Evolutionary conservation across 352 stramenopile species (phyloP).

Genomic region (Pythium folliculosum): DNA sequence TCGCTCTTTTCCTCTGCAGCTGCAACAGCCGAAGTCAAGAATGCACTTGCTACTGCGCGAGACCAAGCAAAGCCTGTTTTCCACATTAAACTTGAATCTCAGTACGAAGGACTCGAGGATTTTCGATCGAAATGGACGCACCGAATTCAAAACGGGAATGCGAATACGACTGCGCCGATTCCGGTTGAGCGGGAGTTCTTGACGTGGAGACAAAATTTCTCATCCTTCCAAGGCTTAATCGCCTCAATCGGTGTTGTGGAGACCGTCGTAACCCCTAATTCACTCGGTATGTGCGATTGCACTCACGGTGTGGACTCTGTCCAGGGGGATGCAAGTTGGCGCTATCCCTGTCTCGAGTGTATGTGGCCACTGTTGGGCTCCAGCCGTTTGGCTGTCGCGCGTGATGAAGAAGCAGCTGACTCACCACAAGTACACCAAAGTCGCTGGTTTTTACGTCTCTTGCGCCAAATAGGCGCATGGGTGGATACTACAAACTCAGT

Average conservation of each 20-base stretch:
- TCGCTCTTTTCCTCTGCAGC: slow-evolving; percentile 33
- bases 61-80: slow-evolving; percentile 29
- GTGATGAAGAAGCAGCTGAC: background rate
- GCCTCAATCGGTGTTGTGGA: background rate
- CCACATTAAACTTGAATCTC: slow-evolving; percentile 35
- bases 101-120: slow-evolving; percentile 26
- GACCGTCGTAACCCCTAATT: background rate
- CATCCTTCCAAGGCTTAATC: slow-evolving; percentile 2
- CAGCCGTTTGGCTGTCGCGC: background rate
- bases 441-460: slow-evolving; percentile 9
- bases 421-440: background rate
- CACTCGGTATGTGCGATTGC: background rate
- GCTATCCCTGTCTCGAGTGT: slow-evolving; percentile 33
- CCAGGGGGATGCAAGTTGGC: background rate
- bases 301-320: background rate
- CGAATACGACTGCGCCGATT: background rate
- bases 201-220: slow-evolving; percentile 18
- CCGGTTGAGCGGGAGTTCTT: slow-evolving; percentile 24
- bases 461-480: slow-evolving; percentile 26
- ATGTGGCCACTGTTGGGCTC: slow-evolving; percentile 26
- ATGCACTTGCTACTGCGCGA: slow-evolving; percentile 13
- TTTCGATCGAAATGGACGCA: slow-evolving; percentile 27
- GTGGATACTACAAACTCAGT: slow-evolving; percentile 27
- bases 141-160: background rate
- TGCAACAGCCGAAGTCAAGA: slow-evolving; percentile 29